These are phyloP conservation scores for Plasmodium sp. DNA, from an alignment of 169 alveolate genomes.

Conservation along the genomic window DNA sequence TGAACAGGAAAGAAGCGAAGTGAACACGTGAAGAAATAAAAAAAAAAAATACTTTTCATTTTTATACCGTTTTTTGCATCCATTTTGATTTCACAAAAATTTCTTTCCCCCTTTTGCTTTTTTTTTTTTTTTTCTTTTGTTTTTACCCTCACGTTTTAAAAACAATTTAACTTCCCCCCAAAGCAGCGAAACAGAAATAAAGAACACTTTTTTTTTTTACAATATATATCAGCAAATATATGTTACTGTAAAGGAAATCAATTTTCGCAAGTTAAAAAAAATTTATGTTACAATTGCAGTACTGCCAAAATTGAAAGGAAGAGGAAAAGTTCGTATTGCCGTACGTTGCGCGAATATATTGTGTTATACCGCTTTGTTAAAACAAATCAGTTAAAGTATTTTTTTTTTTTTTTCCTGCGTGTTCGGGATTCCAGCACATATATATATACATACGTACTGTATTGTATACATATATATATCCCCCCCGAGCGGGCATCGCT, in stretches of 20 bases:
- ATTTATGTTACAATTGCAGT: neutral
- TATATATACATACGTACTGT: neutral
- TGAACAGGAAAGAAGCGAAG: neutral
- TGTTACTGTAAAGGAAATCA: neutral
- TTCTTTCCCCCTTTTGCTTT: neutral
- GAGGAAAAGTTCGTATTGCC: neutral
- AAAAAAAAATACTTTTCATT: neutral
- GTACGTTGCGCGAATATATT: neutral
- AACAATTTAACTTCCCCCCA: neutral
- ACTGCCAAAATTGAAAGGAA: neutral
- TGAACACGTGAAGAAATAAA: neutral
- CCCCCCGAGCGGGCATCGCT: constrained; percentile 1
- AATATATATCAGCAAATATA: neutral
- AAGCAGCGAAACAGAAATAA: neutral
- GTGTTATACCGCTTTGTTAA: constrained; percentile 43
- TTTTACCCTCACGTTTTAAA: neutral
- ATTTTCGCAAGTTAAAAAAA: constrained; percentile 1
- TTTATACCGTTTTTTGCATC: neutral
- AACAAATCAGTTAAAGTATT: constrained; percentile 30
- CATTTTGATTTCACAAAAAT: neutral
- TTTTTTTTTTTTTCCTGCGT: neutral
- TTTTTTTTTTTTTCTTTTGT: neutral
- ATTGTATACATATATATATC: neutral
- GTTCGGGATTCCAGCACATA: constrained; percentile 15
- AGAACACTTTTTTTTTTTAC: neutral